Conservation (phyloP, 371 early-diverging fungal species). For the Mucor circinelloides region DNA sequence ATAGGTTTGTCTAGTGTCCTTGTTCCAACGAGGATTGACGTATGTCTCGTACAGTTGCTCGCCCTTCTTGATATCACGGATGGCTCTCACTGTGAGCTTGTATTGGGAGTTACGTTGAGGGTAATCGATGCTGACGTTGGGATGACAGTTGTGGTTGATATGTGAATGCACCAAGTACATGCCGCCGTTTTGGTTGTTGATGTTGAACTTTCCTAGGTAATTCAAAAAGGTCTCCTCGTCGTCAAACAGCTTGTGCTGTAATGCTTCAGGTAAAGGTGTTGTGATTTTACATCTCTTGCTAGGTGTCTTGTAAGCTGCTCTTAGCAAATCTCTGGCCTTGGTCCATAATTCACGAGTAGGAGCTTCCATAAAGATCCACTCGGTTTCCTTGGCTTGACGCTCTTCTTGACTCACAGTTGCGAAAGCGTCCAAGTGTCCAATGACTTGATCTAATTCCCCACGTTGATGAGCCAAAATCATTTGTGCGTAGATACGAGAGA, state of each 20-base stretch:
- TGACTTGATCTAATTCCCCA: slow-evolving; percentile 51
- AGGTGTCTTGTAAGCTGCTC: slow-evolving; percentile 49
- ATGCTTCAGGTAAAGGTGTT: slow-evolving; percentile 51
- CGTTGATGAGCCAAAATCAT: slow-evolving; percentile 60
- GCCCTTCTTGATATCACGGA: slow-evolving; percentile 58
- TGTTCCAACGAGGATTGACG: slow-evolving; percentile 67
- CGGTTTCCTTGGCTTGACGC: slow-evolving; percentile 65
- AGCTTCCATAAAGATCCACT: slow-evolving; percentile 68
- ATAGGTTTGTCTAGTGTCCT: slow-evolving; percentile 60
- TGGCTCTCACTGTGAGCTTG: slow-evolving; percentile 56
- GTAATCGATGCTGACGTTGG: slow-evolving; percentile 61
- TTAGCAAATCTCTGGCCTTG: slow-evolving; percentile 47
- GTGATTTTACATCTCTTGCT: slow-evolving; percentile 57
- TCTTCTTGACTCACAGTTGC: slow-evolving; percentile 68
- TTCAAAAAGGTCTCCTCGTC: slow-evolving; percentile 62
- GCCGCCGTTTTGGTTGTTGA: slow-evolving; percentile 73
- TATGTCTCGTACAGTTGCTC: slow-evolving; percentile 67
- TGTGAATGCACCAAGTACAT: slow-evolving; percentile 66
- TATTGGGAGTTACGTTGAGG: slow-evolving; percentile 52
- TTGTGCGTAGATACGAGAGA: slow-evolving; percentile 60
- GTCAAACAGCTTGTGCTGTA: slow-evolving; percentile 51
- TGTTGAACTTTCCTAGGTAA: slow-evolving; percentile 66
- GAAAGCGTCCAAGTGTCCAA: slow-evolving; percentile 63
- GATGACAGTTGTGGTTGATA: slow-evolving; percentile 61
- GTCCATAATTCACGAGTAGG: slow-evolving; percentile 58